Evolutionary conservation across 1,139 yeast genomes (phyloP).

Genomic region (Pneumocystis oryctolagi): DNA sequence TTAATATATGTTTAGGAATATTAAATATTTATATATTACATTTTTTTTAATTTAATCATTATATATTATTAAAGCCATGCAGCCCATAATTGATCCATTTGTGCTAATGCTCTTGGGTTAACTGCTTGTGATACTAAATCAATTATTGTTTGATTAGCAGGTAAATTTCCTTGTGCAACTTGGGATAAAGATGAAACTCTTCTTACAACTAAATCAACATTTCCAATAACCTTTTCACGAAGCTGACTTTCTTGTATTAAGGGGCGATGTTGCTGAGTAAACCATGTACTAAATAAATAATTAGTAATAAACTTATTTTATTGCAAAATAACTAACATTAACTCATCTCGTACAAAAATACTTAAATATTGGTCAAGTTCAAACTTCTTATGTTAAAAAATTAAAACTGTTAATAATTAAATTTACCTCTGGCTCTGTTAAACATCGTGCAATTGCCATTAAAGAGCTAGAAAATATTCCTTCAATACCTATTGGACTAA

Average conservation of each 20-base stretch:
- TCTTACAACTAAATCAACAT: conserved; percentile 73
- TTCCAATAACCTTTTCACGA: conserved; percentile 73
- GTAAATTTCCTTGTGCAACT: conserved; percentile 54
- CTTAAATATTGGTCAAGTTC: conserved; percentile 65
- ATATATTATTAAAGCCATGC: conserved; percentile 36
- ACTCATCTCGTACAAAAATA: conserved; percentile 86
- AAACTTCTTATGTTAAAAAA: conserved; percentile 7
- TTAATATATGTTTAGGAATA: background rate
- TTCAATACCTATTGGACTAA: conserved; percentile 85
- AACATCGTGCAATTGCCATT: conserved; percentile 72
- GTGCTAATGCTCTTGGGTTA: conserved; percentile 84
- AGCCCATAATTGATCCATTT: conserved; percentile 91
- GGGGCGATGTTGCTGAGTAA: conserved; percentile 58
- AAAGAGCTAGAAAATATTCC: conserved; percentile 79
- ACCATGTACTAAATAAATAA: conserved; percentile 44
- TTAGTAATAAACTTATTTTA: background rate
- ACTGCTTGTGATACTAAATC: conserved; percentile 92
- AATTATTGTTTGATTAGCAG: conserved; percentile 84
- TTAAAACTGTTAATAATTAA: conserved; percentile 15
- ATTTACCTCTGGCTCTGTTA: conserved; percentile 84
- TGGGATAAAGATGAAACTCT: conserved; percentile 53
- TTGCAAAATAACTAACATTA: conserved; percentile 27
- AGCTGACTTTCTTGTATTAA: conserved; percentile 63
- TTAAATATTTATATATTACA: background rate
- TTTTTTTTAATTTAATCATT: background rate